These are phyloP conservation scores for Chalciporus pseudorubinellus DNA, from an alignment of 768 basidiomycete species.

Conservation along the genomic window DNA sequence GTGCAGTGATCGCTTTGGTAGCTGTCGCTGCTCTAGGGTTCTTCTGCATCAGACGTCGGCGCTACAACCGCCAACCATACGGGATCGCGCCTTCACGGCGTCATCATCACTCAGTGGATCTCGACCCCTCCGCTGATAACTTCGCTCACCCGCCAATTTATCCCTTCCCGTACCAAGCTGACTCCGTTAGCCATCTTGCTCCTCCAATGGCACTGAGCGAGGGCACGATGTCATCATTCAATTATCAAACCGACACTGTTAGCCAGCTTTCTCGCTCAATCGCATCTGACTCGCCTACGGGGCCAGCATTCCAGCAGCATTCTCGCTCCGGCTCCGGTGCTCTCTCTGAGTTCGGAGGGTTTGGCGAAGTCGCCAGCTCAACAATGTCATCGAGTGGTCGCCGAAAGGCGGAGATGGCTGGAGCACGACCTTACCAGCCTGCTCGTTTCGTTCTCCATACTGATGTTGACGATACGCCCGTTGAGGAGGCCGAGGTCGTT, in stretches of 20 bases:
- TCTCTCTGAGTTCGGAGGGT: slow-evolving; percentile 12
- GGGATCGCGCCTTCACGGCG: slow-evolving; percentile 27
- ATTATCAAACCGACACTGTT: slow-evolving; percentile 14
- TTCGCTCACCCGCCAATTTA: slow-evolving; percentile 36
- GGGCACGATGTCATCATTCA: background rate
- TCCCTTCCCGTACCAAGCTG: slow-evolving; percentile 31
- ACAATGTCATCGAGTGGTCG: slow-evolving; percentile 40
- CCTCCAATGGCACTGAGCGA: slow-evolving; percentile 11
- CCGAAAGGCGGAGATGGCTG: slow-evolving; percentile 58
- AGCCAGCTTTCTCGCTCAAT: slow-evolving; percentile 13
- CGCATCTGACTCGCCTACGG: slow-evolving; percentile 1
- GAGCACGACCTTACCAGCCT: slow-evolving; percentile 36
- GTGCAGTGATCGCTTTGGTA: slow-evolving; percentile 53
- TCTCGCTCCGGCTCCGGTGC: slow-evolving; percentile 22
- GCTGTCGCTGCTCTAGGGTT: slow-evolving; percentile 48
- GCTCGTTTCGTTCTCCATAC: slow-evolving; percentile 66
- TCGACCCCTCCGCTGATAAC: slow-evolving; percentile 25
- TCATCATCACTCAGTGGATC: slow-evolving; percentile 39
- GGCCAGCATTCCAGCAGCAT: slow-evolving; percentile 3
- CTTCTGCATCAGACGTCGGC: slow-evolving; percentile 44
- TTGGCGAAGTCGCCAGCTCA: slow-evolving; percentile 20
- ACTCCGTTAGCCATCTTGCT: slow-evolving; percentile 16
- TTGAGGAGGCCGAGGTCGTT: slow-evolving; percentile 50
- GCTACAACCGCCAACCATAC: slow-evolving; percentile 26
- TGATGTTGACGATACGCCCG: slow-evolving; percentile 59